These are phyloP conservation scores for Ogataea paraovalis DNA, from an alignment of 805 yeast genomes.

Conservation along the genomic window DNA sequence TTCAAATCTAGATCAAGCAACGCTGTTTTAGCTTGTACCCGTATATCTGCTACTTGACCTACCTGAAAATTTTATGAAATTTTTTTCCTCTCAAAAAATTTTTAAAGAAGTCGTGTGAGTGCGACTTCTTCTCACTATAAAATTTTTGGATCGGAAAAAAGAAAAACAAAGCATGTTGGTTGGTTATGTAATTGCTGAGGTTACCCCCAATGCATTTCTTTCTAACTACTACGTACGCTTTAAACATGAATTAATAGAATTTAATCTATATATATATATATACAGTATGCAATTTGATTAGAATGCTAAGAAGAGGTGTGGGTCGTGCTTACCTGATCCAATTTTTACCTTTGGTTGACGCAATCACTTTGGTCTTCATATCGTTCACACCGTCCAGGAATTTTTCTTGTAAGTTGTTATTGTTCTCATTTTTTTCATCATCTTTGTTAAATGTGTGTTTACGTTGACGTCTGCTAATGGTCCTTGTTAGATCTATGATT, in stretches of 20 bases:
- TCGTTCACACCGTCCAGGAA: neutral
- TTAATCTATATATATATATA: neutral
- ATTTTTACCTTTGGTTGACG: neutral
- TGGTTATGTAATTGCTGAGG: neutral
- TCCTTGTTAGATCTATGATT: slow-evolving; percentile 18
- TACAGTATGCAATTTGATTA: neutral
- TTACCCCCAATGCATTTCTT: neutral
- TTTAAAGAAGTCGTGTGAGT: slow-evolving; percentile 7
- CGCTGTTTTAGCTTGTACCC: neutral
- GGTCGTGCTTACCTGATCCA: neutral
- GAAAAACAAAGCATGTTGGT: neutral
- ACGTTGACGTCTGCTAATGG: slow-evolving; percentile 14
- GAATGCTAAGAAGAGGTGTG: neutral
- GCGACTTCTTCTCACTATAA: neutral
- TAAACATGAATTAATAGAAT: neutral
- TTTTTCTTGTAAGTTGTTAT: neutral
- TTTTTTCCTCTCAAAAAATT: slow-evolving; percentile 7
- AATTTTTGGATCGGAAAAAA: neutral
- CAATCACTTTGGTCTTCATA: neutral
- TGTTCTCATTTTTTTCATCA: neutral
- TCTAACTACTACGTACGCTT: too few relatives aligned
- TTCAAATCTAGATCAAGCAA: neutral
- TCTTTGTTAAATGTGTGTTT: slow-evolving; percentile 9
- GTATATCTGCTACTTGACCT: neutral
- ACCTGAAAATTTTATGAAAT: slow-evolving; percentile 8